Percentiles rank a stretch among this genome's conserved stretches.
Evolutionary conservation across 305 asterid genomes (phyloP).

Genomic region (Withania somnifera): DNA sequence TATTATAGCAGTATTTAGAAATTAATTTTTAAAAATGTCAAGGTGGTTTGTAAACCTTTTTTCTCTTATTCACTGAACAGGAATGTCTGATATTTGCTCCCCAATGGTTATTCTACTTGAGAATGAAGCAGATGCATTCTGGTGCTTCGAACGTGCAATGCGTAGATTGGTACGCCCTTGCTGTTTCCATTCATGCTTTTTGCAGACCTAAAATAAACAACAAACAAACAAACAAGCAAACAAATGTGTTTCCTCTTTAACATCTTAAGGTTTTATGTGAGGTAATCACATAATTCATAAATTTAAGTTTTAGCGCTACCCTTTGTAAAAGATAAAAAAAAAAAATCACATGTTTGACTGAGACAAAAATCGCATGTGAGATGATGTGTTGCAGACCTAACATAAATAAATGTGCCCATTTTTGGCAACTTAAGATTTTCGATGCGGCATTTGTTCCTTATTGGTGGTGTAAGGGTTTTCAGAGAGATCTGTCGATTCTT

Average conservation of each 20-base stretch:
- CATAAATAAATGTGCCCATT: not conserved
- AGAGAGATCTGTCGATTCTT: not conserved
- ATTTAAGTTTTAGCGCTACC: not conserved
- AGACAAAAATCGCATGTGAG: not conserved
- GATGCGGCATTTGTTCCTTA: not conserved
- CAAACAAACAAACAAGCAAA: not conserved
- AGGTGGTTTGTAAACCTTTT: conserved; percentile 8
- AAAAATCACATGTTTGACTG: not conserved
- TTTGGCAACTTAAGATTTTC: not conserved
- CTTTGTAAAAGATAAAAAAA: not conserved
- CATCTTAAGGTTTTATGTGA: not conserved
- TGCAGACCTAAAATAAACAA: not conserved
- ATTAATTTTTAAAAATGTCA: not conserved
- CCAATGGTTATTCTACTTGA: conserved; percentile 79
- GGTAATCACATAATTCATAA: not conserved
- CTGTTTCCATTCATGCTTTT: not conserved
- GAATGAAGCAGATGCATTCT: conserved; percentile 94
- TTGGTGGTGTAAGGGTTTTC: not conserved
- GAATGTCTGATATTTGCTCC: conserved; percentile 98
- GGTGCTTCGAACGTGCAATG: conserved; percentile 97
- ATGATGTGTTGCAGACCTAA: not conserved
- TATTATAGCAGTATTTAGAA: conserved; percentile 19
- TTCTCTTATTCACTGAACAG: conserved; percentile 24
- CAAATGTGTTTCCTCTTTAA: not conserved
- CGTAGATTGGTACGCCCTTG: conserved; percentile 59